These are phyloP conservation scores for Phoenix roebelenii DNA, from an alignment of 176 grass and related monocot genomes.

Conservation along the genomic window DNA sequence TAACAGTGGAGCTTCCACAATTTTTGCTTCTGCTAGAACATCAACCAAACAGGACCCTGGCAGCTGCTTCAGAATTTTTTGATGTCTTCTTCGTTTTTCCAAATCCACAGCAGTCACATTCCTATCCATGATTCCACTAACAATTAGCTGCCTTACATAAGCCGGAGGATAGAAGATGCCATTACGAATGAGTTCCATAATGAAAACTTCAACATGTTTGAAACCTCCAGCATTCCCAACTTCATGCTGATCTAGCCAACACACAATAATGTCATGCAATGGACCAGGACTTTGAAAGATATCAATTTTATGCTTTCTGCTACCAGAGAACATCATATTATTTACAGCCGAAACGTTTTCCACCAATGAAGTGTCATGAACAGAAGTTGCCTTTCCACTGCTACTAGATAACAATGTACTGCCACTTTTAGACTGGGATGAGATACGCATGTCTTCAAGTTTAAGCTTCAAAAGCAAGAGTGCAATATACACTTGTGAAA, in stretches of 20 bases:
- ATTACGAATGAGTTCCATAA: slow-evolving; percentile 70
- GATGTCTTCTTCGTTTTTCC: slow-evolving; percentile 77
- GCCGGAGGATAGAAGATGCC: slow-evolving; percentile 89
- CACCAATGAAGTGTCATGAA: slow-evolving; percentile 31
- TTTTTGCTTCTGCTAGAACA: slow-evolving; percentile 67
- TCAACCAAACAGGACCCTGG: slow-evolving; percentile 64
- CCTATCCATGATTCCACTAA: slow-evolving; percentile 78
- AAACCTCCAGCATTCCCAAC: slow-evolving; percentile 61
- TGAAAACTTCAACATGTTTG: slow-evolving; percentile 59
- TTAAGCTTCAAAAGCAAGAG: slow-evolving; percentile 86
- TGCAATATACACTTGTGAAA: slow-evolving; percentile 82
- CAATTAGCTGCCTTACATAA: slow-evolving; percentile 95
- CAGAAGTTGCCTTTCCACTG: slow-evolving; percentile 38
- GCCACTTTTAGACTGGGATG: slow-evolving; percentile 48
- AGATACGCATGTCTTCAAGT: slow-evolving; percentile 65
- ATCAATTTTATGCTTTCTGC: slow-evolving; percentile 57
- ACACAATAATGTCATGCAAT: slow-evolving; percentile 88
- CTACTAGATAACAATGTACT: slow-evolving; percentile 29
- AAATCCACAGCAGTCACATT: slow-evolving; percentile 51
- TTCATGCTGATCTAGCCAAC: slow-evolving; percentile 98
- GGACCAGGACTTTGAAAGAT: slow-evolving; percentile 90
- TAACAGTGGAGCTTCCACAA: slow-evolving; percentile 40
- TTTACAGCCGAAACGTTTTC: slow-evolving; percentile 29
- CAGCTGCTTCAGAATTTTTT: slow-evolving; percentile 83
- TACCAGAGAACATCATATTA: slow-evolving; percentile 31